Evolutionary conservation across 495 filamentous ascomycete species (phyloP), one percentile per base, ranked within the genome.

Genomic region (Ascobolus immersus): DNA sequence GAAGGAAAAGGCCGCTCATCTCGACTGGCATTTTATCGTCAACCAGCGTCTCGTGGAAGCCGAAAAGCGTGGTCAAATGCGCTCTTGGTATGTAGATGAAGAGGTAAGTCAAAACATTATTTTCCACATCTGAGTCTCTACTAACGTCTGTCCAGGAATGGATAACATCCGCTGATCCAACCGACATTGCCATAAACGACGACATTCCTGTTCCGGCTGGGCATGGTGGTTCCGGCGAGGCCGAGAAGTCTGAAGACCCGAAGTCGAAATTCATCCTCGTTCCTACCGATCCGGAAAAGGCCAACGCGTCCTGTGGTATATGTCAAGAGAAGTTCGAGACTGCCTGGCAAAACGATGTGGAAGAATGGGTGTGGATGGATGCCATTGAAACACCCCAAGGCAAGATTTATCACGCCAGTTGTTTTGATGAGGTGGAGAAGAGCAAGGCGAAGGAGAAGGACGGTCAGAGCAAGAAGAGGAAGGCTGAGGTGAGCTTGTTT

Each of bases 351-450:
- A 78, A 91, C 40, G 77, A 86, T 39, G 75, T 69, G 13, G 79
- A 93, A 50, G 80, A 94, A 39, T 93, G 80, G 61, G 90, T 96
- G 20, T 96, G 89, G 79, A 77, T 75, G 57, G 84, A 96, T 52
- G 75, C 86, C 1, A 57, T 76, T 31, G 65, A 69, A 44, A 62
- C 84, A 23, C 75, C 71, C n/a, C 28, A 12, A 31, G 64, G 57
- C 32, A 68, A 76, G 38, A 70, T 89, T 11, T 93, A 77, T 36
- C 86, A 96, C 54, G 80, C 76, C 14, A 86, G 66, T 35, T 94
- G 89, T 42, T 74, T 84, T 49, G 64, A 64, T 24, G 84, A 94
- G 55, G 76, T 80, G 5, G 74, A 62, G 38, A 75, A 69, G 50
- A 72, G 76, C 14, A 39, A 41, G 18, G 41, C 41, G 13, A 29